Percentiles rank a stretch among this genome's conserved stretches.
Conservation (phyloP, 2,329 filamentous ascomycete species). For the Fusarium continuum region DNA sequence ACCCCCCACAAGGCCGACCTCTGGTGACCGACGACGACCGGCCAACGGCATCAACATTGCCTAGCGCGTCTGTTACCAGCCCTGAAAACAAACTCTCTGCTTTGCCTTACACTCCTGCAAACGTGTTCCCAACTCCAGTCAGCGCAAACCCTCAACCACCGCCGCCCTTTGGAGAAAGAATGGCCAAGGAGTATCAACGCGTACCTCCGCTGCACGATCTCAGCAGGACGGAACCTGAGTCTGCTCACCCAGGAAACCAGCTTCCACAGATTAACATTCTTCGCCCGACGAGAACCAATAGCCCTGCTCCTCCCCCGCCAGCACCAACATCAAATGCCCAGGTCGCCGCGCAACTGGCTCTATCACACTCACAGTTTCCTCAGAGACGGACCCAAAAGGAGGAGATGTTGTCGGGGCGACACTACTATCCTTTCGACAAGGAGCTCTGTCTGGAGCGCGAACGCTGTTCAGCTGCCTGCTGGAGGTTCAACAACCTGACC, state of each 20-base stretch:
- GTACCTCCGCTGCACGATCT: constrained; percentile 69
- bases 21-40: constrained; percentile 67
- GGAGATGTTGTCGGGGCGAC: constrained; percentile 83
- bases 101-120: constrained; percentile 63
- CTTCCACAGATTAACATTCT: constrained; percentile 68
- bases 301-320: constrained; percentile 54
- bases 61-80: constrained; percentile 65
- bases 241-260: constrained; percentile 59
- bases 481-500: constrained; percentile 82
- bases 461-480: constrained; percentile 81
- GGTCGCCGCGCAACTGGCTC: constrained; percentile 66
- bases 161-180: constrained; percentile 57
- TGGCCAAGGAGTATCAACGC: constrained; percentile 67
- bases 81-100: constrained; percentile 71
- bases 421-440: constrained; percentile 82
- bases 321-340: constrained; percentile 57
- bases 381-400: constrained; percentile 76
- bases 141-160: constrained; percentile 62
- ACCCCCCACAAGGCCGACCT: constrained; percentile 68
- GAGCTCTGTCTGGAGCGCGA: constrained; percentile 86
- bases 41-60: constrained; percentile 66
- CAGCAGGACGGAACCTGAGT: constrained; percentile 64
- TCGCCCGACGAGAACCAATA: constrained; percentile 60
- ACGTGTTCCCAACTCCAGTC: constrained; percentile 69
- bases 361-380: constrained; percentile 64